Base-by-base conservation (phyloP, 768 basidiomycete genomes). In the Lactifluus subvellereus region DNA sequence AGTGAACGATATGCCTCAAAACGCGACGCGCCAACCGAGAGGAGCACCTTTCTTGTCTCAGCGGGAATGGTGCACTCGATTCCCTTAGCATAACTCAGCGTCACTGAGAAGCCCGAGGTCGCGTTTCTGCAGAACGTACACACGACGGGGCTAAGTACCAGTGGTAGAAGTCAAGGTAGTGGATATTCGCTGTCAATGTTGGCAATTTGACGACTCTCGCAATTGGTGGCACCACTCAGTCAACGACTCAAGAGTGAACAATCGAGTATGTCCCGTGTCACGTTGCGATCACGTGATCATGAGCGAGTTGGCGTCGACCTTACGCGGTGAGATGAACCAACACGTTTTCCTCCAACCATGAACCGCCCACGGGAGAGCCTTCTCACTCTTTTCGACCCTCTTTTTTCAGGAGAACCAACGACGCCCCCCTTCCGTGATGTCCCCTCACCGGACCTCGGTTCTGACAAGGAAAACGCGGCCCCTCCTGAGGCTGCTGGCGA, bases 91-190 rank as follows among this genome's bases (percentile, higher is more conserved):
- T 81, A 85, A 58, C 81, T 83, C 3, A 87, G 77, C 2, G 86
- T 80, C 0, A 94, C 82, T 2, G 90, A 85, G 6, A 94, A 82
- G 0, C 85, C 84, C 0, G 87, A 86, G 56, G 94, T 87, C 1
- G 89, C 85, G 59, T 82, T 84, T 1, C 91, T 91, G 45, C 90
- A 87, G 2, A 94, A 77, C 93, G 93, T 94, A 7, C 93, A 91
- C 9, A 91, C 80, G 57, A 92, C 83, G 6, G 89, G 91, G 92
- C 90, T 91, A 8, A 2, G 9, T 11, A n/a, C 30, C 30, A 33
- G 35, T 49, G 6, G 1, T 11, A 27, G 33, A 22, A 30, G 32
- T 2, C 13, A 33, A 9, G 32, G 27, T 27, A 27, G 27, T 27
- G 27, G 27, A 27, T 27, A 27, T 27, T 27, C 27, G 27, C 22